phyloP scores from a whole-genome alignment of 768 basidiomycete species.

The Lactarius trivialis region DNA sequence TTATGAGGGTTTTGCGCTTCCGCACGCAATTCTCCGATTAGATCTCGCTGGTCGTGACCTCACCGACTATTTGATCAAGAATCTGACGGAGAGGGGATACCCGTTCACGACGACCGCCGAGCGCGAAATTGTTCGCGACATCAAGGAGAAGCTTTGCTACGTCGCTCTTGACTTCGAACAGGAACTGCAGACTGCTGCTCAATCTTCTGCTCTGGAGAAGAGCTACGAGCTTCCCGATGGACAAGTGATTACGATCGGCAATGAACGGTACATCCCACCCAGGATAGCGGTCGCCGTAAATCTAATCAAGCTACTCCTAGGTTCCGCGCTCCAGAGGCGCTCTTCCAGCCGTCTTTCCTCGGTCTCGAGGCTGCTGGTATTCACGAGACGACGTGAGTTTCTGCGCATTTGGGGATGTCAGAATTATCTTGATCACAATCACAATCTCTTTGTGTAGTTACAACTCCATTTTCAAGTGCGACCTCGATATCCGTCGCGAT shows the following conservation, averaged over 20 bases:
- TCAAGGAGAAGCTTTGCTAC: slow-evolving; percentile 91
- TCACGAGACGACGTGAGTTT: slow-evolving; percentile 51
- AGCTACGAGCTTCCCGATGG: slow-evolving; percentile 89
- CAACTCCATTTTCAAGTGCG: slow-evolving; percentile 60
- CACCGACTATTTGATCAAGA: slow-evolving; percentile 79
- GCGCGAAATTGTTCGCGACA: slow-evolving; percentile 90
- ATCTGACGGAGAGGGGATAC: slow-evolving; percentile 86
- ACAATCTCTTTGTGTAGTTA: slow-evolving; percentile 29
- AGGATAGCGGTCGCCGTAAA: not conserved
- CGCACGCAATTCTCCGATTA: slow-evolving; percentile 88
- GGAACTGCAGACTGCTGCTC: slow-evolving; percentile 85
- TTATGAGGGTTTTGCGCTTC: slow-evolving; percentile 89
- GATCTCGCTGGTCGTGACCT: slow-evolving; percentile 91
- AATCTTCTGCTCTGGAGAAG: slow-evolving; percentile 86
- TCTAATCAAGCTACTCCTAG: slow-evolving; percentile 24
- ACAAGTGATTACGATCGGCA: slow-evolving; percentile 84
- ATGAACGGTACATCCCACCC: slow-evolving; percentile 41
- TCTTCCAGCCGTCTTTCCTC: slow-evolving; percentile 53
- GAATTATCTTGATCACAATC: slow-evolving; percentile 6
- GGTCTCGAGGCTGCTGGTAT: slow-evolving; percentile 82
- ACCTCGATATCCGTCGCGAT: slow-evolving; percentile 79
- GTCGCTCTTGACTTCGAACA: slow-evolving; percentile 93
- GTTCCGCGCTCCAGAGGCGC: slow-evolving; percentile 51
- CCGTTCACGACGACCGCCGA: slow-evolving; percentile 91
- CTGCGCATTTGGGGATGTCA: not conserved